Base-by-base conservation (phyloP, 1,284 basidiomycete species). In the Marasmius tenuissimus region DNA sequence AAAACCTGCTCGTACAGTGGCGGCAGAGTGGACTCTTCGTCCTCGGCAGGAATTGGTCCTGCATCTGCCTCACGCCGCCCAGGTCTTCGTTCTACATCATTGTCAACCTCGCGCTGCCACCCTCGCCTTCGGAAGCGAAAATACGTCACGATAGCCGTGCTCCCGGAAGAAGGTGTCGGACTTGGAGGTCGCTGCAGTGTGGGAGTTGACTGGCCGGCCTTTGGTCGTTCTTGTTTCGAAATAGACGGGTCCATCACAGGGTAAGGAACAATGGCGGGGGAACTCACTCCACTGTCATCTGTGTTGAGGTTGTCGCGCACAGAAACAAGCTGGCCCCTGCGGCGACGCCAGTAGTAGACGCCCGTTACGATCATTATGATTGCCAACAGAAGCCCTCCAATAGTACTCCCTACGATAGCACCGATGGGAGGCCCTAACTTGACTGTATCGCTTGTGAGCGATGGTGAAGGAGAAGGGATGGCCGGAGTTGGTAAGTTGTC, bases 1-100 rank as follows among this genome's bases (percentile, higher is more conserved):
- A 72, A 72, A 4, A 72, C 68, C 52, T 70, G 65, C 3, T 67
- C 67, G 54, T 71, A 72, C 33, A 69, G 68, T 4, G 69, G 71
- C 1, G 71, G 71, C 1, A 72, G 66, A 9, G 65, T 65, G 35
- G 63, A 58, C 18, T 65, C 63, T 16, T 60, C 60, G 11, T 64
- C 61, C 4, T 66, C 67, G 4, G 61, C 63, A 4, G 64, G 58
- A 4, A 70, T 59, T 6, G 63, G 67, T 10, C 69, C 71, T 34
- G 69, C 69, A 62, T 72, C 71, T 11, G 57, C 45, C 54, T 67
- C 67, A 50, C 63, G 59, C 27, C 27, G 27, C 27, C 4, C 2
- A 27, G 27, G 27, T 27, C 27, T 27, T 27, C 27, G 27, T 27
- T 27, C 27, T 27, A 4, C 40, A 55, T 49, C 10, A 27, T 53